Conservation (phyloP, 2,329 filamentous ascomycete species). For the Zasmidium citrigriseum region DNA sequence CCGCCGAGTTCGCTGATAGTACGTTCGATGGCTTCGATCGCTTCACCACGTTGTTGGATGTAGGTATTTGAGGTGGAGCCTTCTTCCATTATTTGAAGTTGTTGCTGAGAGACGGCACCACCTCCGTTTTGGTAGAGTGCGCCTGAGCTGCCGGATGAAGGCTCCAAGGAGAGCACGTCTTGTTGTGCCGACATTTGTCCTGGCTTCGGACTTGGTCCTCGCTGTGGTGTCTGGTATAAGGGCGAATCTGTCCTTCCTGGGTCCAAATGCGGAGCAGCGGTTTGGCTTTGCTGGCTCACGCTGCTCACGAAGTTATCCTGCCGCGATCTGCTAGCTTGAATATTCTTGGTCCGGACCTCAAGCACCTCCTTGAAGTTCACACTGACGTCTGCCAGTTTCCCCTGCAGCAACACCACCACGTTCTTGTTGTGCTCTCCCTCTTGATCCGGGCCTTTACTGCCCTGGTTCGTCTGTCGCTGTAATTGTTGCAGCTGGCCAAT, state of each 20-base stretch:
- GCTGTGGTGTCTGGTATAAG: slow-evolving; percentile 77
- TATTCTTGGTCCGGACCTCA: slow-evolving; percentile 95
- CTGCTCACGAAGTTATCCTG: slow-evolving; percentile 97
- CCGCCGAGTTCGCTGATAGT: slow-evolving; percentile 90
- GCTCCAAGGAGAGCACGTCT: slow-evolving; percentile 55
- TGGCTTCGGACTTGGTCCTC: slow-evolving; percentile 56
- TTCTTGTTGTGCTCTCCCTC: slow-evolving; percentile 98
- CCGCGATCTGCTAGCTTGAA: slow-evolving; percentile 85
- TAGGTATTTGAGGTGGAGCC: slow-evolving; percentile 83
- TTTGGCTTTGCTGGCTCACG: slow-evolving; percentile 66
- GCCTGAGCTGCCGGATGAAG: slow-evolving; percentile 40
- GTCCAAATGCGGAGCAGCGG: slow-evolving; percentile 12
- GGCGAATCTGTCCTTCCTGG: slow-evolving; percentile 57
- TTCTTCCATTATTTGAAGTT: slow-evolving; percentile 86
- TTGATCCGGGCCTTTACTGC: slow-evolving; percentile 56
- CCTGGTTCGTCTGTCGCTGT: slow-evolving; percentile 68
- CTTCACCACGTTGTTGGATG: slow-evolving; percentile 89
- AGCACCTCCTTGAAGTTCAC: slow-evolving; percentile 97
- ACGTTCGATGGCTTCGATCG: slow-evolving; percentile 93
- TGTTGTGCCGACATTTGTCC: slow-evolving; percentile 35
- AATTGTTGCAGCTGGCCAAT: slow-evolving; percentile 81
- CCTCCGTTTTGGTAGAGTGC: slow-evolving; percentile 40
- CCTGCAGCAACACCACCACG: slow-evolving; percentile 87
- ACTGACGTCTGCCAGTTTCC: slow-evolving; percentile 87
- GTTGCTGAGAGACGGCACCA: slow-evolving; percentile 71